Base-by-base conservation (phyloP, 2,329 filamentous ascomycete genomes). In the Coniochaeta pulveracea region DNA sequence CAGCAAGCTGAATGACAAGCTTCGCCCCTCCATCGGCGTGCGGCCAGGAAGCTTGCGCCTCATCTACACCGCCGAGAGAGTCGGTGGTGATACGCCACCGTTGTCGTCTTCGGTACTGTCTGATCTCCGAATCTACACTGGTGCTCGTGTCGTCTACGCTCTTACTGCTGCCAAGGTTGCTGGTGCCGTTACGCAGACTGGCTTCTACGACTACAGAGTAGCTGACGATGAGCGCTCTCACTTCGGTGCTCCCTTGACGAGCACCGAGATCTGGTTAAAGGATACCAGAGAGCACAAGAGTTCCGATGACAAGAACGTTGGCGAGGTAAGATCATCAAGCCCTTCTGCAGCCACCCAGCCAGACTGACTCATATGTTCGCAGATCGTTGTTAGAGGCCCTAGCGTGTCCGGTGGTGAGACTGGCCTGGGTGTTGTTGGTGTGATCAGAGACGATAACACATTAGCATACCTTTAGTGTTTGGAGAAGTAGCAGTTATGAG, bases 141-240 rank as follows among this genome's bases (percentile, higher is more conserved):
- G 80, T 18, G 80, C 85, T 2, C 75, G 85, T 33, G 66, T 95
- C 36, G 67, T 93, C 33, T 94, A 96, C 54, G 88, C 86, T 3
- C 66, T 98, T 35, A 82, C 85, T 12, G 77, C 82, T 1, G 65
- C 85, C 16, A 73, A 75, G 39, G 83, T 96, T n/a, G 89, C 88
- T 3, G 91, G 91, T 23, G 80, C 88, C 1, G 73, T 93, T n/a
- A 66, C 80, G 1, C 89, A 96, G 59, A 93, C 84, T 6, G 78
- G 84, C 40, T 69, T 88, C 24, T 93, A 84, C 50, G 89, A 96
- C 52, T 96, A 96, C 55, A 67, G 89, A 43, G 66, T 69, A 40
- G 60, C 56, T 23, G 55, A 53, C 25, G 51, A 55, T 26, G 51
- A 51, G 38, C 60, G 55, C 35, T 63, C 65, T 9, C 86, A 93